phyloP scores from a whole-genome alignment of 1,284 basidiomycete genomes.

The Hypsizygus ulmarius region DNA sequence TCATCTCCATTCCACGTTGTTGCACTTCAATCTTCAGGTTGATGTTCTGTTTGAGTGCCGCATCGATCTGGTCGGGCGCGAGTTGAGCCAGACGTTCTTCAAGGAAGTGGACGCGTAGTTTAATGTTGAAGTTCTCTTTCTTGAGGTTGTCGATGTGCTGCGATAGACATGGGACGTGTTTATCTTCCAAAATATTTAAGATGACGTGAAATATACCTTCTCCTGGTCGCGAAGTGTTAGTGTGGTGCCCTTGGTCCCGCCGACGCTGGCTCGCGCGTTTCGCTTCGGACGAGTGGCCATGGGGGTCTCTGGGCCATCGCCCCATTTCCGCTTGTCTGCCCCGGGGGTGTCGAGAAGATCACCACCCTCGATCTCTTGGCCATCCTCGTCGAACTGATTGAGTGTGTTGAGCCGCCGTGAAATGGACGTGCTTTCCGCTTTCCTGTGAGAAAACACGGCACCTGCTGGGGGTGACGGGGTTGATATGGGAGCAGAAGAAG shows the following conservation, averaged over 20 bases:
- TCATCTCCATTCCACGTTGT: constrained; percentile 87
- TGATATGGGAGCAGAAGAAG: constrained; percentile 49
- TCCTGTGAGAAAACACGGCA: constrained; percentile 26
- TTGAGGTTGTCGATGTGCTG: constrained; percentile 92
- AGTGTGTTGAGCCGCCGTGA: constrained; percentile 26
- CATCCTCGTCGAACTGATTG: constrained; percentile 35
- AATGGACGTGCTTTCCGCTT: constrained; percentile 25
- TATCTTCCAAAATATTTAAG: not conserved
- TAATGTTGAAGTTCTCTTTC: constrained; percentile 94
- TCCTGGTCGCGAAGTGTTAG: constrained; percentile 92
- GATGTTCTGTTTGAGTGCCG: constrained; percentile 90
- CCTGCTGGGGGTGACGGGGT: constrained; percentile 49
- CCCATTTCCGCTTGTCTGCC: constrained; percentile 44
- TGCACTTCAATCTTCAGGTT: constrained; percentile 93
- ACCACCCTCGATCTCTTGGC: constrained; percentile 35
- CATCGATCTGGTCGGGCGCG: constrained; percentile 89
- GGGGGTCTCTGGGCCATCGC: constrained; percentile 49
- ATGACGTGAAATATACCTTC: constrained; percentile 58
- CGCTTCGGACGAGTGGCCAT: constrained; percentile 41
- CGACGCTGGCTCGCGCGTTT: constrained; percentile 38
- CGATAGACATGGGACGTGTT: constrained; percentile 2
- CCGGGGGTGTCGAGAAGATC: constrained; percentile 55
- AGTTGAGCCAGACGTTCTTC: constrained; percentile 87
- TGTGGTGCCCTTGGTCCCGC: constrained; percentile 57
- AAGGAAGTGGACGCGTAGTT: constrained; percentile 90